A percentile compares a stretch with the other conserved stretches of the same genome.
These are phyloP conservation scores for Sporothrix protearum DNA, from an alignment of 2,329 filamentous ascomycete genomes.

Conservation along the genomic window DNA sequence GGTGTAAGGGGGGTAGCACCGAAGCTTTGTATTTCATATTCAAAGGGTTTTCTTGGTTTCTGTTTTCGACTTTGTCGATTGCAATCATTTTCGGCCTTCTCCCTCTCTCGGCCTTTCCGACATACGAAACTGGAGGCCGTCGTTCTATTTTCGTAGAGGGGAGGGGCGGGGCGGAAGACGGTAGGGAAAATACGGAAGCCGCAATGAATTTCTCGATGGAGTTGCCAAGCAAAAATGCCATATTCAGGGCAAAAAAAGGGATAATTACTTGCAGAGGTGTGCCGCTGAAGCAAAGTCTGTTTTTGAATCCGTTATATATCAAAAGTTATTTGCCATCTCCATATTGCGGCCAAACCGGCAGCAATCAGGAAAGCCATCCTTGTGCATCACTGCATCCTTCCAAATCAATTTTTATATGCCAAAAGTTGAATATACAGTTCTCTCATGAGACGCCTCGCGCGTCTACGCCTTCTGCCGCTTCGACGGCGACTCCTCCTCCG, in stretches of 20 bases:
- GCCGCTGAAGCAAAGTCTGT: background rate
- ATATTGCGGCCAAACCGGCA: background rate
- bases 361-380: background rate
- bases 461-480: conserved; percentile 19
- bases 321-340: background rate
- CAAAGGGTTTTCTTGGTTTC: background rate
- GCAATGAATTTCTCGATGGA: background rate
- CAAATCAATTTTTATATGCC: too few relatives aligned
- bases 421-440: background rate
- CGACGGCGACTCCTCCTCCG: conserved; percentile 1
- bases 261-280: too few relatives aligned
- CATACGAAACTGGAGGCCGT: too few relatives aligned
- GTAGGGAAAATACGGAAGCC: too few relatives aligned
- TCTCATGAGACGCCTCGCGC: too few relatives aligned
- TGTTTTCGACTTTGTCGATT: background rate
- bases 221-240: too few relatives aligned
- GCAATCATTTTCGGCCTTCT: background rate
- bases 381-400: background rate
- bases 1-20: background rate
- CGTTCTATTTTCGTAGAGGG: too few relatives aligned
- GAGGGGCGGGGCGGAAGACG: too few relatives aligned
- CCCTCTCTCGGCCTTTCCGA: background rate
- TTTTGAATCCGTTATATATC: background rate
- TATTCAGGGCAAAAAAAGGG: too few relatives aligned
- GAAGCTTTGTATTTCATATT: background rate